Base-by-base conservation (phyloP, 768 basidiomycete species). In the Trametes gibbosa region DNA sequence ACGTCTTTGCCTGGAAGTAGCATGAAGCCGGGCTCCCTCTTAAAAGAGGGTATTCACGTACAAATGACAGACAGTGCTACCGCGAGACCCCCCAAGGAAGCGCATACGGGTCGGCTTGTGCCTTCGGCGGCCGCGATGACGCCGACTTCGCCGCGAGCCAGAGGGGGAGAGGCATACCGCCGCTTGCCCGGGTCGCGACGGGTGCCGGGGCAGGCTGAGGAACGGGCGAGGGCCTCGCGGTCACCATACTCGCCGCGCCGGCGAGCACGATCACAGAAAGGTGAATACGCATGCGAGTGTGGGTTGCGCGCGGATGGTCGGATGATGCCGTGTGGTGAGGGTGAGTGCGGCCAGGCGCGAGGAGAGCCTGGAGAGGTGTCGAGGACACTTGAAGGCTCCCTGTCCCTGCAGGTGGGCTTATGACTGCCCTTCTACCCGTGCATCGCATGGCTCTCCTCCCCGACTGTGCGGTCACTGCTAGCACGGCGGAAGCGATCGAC, bases 91-190 rank as follows among this genome's bases (percentile, higher is more conserved):
- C 40, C 56, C 56, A 57, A 0, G 56, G 56, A 17, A 58, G 57
- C n/a, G 50, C 57, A 35, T 39, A 52, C 2, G 50, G 57, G 21
- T 58, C 24, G 6, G 50, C 57, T 9, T 12, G 43, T 7, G 34
- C 50, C 3, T 52, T 52, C 50, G 43, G 57, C 27, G 57, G 50
- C 50, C 57, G 57, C 23, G 57, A 42, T 2, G 50, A 52, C 3
- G 29, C 9, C 9, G 57, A 52, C 32, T 47, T 47, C 2, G 50
- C 57, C n/a, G 57, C 57, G 23, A 51, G 42, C n/a, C 50, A 27
- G 24, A 58, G 27, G 1, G 57, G 57, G 5, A 58, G 45, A 0
- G 57, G 57, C 57, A 58, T 58, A 21, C 42, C 42, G 21, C 23
- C 29, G 4, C 17, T n/a, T n/a, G 35, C 17, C 8, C 39, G 24